Conservation (phyloP, 148 eudicot species). For the Spergularia marina region DNA sequence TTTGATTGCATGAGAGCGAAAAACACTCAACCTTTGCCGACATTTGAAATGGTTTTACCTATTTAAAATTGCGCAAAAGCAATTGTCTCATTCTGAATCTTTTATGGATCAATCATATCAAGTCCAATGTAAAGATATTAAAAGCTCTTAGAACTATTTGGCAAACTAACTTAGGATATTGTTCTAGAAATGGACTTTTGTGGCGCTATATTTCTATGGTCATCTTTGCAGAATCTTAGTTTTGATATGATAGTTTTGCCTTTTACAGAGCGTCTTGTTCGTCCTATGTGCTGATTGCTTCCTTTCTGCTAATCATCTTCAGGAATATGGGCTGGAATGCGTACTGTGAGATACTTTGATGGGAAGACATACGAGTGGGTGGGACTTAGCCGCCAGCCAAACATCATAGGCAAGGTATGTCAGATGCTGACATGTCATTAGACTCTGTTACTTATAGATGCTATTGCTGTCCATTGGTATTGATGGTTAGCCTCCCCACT, state of each 20-base stretch:
- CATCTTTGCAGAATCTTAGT: background rate
- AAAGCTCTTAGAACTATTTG: background rate
- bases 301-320: slow-evolving; percentile 11
- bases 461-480: background rate
- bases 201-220: background rate
- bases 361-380: slow-evolving; percentile 99
- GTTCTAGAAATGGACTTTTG: background rate
- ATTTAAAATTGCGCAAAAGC: too few relatives aligned
- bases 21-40: too few relatives aligned
- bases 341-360: slow-evolving; percentile 91
- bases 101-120: too few relatives aligned
- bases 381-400: slow-evolving; percentile 96
- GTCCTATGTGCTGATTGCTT: background rate
- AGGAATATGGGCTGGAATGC: slow-evolving; percentile 99
- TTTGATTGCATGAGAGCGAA: too few relatives aligned
- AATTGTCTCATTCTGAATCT: too few relatives aligned
- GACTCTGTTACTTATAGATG: background rate
- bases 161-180: background rate
- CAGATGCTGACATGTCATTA: background rate
- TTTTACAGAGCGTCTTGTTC: background rate
- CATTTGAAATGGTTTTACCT: too few relatives aligned
- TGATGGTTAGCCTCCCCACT: background rate
- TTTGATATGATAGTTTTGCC: background rate
- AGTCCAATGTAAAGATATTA: too few relatives aligned
- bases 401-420: slow-evolving; percentile 80